Evolutionary conservation across 768 basidiomycete species (phyloP).

Genomic region (Clitopilus hobsonii): DNA sequence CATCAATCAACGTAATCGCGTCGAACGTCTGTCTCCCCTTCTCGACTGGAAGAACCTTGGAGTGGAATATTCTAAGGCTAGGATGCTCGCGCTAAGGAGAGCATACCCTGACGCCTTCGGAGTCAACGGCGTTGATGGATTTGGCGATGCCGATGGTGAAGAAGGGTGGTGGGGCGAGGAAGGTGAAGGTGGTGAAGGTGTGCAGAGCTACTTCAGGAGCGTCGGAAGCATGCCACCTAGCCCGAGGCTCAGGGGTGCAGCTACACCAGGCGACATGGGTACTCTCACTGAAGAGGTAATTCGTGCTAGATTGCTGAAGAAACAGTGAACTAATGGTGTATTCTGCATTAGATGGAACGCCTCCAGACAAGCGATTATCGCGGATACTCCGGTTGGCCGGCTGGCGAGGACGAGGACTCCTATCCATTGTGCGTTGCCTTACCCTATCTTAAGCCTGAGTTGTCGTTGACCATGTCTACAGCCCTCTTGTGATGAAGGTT

Average conservation of each 20-base stretch:
- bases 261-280: constrained; percentile 92
- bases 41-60: constrained; percentile 99
- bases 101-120: constrained; percentile 92
- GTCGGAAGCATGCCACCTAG: constrained; percentile 84
- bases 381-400: constrained; percentile 50
- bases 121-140: constrained; percentile 23
- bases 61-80: constrained; percentile 93
- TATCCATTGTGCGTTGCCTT: constrained; percentile 73
- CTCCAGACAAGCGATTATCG: constrained; percentile 85
- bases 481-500: constrained; percentile 88
- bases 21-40: constrained; percentile 88
- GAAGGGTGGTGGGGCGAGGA: constrained; percentile 31
- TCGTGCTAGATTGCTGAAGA: background rate
- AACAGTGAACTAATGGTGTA: background rate
- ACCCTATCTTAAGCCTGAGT: constrained; percentile 2
- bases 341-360: constrained; percentile 83
- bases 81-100: constrained; percentile 85
- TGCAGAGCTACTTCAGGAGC: constrained; percentile 43
- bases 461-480: constrained; percentile 22
- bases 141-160: constrained; percentile 44
- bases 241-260: constrained; percentile 78
- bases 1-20: constrained; percentile 98
- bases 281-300: constrained; percentile 82
- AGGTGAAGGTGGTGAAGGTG: constrained; percentile 28
- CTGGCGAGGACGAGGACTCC: constrained; percentile 85